Evolutionary conservation across 1,139 yeast genomes (phyloP), one percentile per base, ranked within the genome.

Genomic region (Magnusiomyces suaveolens): DNA sequence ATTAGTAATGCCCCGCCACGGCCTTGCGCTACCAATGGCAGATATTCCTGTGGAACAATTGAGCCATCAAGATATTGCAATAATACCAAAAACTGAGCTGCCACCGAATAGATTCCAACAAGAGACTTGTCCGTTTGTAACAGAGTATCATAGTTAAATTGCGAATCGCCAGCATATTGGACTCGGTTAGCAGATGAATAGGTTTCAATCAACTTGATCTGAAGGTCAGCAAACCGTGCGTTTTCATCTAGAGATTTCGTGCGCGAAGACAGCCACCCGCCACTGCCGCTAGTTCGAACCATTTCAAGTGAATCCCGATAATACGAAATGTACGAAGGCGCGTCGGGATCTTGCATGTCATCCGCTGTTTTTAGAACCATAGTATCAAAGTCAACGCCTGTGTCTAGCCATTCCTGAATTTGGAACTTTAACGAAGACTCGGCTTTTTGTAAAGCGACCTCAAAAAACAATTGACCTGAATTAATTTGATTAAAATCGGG

Each of bases 1-100:
- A 72, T 60, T 49, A 39, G 29, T 41, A 53, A 24, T 16, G 56
- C 50, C n/a, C 57, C 59, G 23, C 48, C 54, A 3, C 51, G 52
- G 23, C 57, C 58, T 6, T 48, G 36, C 2, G 52, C 41, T 1
- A 56, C 56, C 23, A 56, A 54, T 43, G 59, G 57, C 6, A 71
- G 65, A 41, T 70, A 60, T 26, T 70, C 72, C 20, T 59, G 62
- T 0, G 75, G 69, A 14, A 76, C 66, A 12, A 76, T 63, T 2
- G 76, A 75, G 23, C 73, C 77, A 20, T 74, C 72, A 12, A 74
- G 57, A 55, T 69, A 66, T 26, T 63, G 58, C 55, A 76, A 59
- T 2, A 76, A 53, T 2, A 71, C 55, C 12, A 72, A 36, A 26
- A 71, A 64, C 43, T 64, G 66, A 33, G 62, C 62, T 0, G 69